These are phyloP conservation scores for Cladophialophora chaetospira DNA, from an alignment of 2,329 filamentous ascomycete species.

Conservation along the genomic window DNA sequence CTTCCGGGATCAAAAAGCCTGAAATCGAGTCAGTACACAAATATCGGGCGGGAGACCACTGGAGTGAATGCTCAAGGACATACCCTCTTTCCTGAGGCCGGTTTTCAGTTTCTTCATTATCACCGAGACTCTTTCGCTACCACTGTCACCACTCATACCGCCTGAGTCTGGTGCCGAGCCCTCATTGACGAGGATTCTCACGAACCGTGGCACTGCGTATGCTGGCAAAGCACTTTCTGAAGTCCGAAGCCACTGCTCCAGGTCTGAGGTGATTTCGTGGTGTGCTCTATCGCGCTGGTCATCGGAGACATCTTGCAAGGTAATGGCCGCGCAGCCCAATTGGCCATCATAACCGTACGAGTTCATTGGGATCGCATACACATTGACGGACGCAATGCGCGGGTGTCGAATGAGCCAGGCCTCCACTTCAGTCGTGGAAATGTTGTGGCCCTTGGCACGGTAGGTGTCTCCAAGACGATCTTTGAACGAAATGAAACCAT, in stretches of 20 bases:
- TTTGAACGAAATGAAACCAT: constrained; percentile 75
- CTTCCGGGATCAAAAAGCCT: constrained; percentile 14
- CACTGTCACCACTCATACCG: constrained; percentile 11
- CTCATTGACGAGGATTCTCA: constrained; percentile 19
- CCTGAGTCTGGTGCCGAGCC: constrained; percentile 6
- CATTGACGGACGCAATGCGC: constrained; percentile 28
- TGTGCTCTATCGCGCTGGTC: background rate
- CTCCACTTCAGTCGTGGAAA: constrained; percentile 74
- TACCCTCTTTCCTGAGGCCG: constrained; percentile 16
- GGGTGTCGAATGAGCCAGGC: constrained; percentile 27
- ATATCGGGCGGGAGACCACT: background rate
- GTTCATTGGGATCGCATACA: constrained; percentile 32
- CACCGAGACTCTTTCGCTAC: constrained; percentile 16
- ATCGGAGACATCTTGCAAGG: constrained; percentile 2
- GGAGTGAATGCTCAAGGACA: background rate
- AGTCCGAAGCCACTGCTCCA: constrained; percentile 19
- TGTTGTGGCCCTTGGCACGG: constrained; percentile 71
- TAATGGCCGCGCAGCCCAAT: constrained; percentile 24
- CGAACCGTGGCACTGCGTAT: constrained; percentile 26
- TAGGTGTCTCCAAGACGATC: constrained; percentile 63
- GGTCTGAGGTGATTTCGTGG: constrained; percentile 13
- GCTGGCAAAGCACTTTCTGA: constrained; percentile 20
- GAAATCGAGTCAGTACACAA: background rate
- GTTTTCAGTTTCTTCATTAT: constrained; percentile 23
- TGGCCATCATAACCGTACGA: constrained; percentile 28